Evolutionary conservation across 2,329 filamentous ascomycete species (phyloP).

Genomic region (Colletotrichum abscissum): DNA sequence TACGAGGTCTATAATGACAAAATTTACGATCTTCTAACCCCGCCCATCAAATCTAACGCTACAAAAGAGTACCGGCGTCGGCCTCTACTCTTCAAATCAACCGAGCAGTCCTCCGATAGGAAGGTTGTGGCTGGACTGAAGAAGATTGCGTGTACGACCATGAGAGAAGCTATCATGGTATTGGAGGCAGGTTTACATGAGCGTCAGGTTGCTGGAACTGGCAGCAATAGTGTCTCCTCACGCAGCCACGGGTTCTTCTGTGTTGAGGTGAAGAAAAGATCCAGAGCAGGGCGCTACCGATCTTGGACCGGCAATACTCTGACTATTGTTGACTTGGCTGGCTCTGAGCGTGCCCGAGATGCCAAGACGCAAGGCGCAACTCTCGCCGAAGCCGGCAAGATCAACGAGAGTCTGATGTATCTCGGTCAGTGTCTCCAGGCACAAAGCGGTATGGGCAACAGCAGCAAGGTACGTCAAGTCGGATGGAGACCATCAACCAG

Average conservation of each 20-base stretch:
- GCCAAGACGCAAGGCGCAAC: conserved; percentile 95
- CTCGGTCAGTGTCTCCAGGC: conserved; percentile 96
- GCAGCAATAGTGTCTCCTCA: conserved; percentile 92
- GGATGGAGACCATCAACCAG: background rate
- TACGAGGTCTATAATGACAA: conserved; percentile 99
- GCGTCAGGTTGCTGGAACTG: conserved; percentile 87
- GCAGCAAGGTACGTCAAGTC: conserved; percentile 71
- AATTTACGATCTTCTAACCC: conserved; percentile 91
- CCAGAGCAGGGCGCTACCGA: conserved; percentile 56
- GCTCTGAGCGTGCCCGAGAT: conserved; percentile 91
- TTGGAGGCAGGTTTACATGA: conserved; percentile 91
- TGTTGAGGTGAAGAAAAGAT: conserved; percentile 90
- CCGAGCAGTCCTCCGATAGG: conserved; percentile 87
- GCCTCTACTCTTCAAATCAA: conserved; percentile 90
- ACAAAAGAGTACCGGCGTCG: conserved; percentile 81
- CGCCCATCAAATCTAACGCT: conserved; percentile 66
- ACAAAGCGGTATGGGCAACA: conserved; percentile 82
- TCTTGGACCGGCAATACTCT: conserved; percentile 82
- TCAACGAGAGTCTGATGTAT: conserved; percentile 99
- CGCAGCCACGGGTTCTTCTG: conserved; percentile 97
- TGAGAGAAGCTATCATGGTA: conserved; percentile 88
- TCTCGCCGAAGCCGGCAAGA: conserved; percentile 95
- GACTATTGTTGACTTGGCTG: conserved; percentile 91
- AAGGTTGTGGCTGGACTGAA: conserved; percentile 93
- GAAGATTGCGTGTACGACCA: conserved; percentile 86